Evolutionary conservation across 2,329 filamentous ascomycete genomes (phyloP).

Genomic region (Acarospora socialis): DNA sequence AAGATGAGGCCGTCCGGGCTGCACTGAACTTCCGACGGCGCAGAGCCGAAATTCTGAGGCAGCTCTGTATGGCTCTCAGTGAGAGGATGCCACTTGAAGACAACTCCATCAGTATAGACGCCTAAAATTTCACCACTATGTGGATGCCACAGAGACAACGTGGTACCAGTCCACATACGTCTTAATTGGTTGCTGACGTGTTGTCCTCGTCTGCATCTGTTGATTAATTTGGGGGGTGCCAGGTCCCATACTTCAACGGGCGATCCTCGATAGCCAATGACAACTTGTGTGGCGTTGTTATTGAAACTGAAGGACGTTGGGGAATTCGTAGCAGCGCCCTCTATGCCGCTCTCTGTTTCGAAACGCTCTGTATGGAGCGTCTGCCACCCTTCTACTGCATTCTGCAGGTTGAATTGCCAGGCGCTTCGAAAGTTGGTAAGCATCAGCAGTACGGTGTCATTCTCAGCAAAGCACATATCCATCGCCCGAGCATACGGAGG

Average conservation of each 20-base stretch:
- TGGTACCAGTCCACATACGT: no score
- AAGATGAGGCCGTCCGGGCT: constrained; percentile 19
- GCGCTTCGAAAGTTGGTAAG: no score
- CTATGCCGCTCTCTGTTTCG: no score
- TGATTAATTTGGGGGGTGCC: constrained; percentile 15
- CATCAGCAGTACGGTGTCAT: no score
- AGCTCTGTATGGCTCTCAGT: constrained; percentile 18
- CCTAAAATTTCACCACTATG: constrained; percentile 18
- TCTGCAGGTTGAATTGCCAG: no score
- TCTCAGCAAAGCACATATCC: no score
- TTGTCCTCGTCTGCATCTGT: constrained; percentile 18
- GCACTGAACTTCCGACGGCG: constrained; percentile 15
- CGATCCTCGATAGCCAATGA: constrained; percentile 20
- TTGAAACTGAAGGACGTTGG: constrained; percentile 19
- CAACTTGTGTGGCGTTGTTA: constrained; percentile 17
- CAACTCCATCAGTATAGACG: constrained; percentile 19
- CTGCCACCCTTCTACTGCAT: no score
- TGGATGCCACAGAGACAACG: constrained; percentile 11
- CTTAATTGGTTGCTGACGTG: constrained; percentile 16
- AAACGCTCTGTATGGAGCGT: no score
- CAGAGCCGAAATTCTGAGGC: no score
- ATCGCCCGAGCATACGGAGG: no score
- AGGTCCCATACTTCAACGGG: constrained; percentile 21
- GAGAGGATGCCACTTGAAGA: constrained; percentile 26
- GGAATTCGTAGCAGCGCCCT: constrained; percentile 17